Percentiles rank a stretch among this genome's conserved stretches.
phyloP scores from a whole-genome alignment of 1,284 basidiomycete species.

The Naganishia sp. region DNA sequence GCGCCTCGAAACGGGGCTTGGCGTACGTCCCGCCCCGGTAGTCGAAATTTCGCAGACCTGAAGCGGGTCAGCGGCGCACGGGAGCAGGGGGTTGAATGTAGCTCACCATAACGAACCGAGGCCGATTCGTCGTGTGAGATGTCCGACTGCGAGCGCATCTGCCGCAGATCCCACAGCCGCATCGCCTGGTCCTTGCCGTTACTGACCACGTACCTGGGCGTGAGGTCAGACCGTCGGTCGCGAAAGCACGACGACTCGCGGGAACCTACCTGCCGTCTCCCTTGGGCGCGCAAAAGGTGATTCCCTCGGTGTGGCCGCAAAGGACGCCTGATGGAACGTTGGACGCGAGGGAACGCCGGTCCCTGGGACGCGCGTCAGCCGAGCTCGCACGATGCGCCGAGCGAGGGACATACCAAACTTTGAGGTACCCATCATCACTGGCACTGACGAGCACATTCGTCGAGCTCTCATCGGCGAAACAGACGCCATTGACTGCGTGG shows the following conservation, averaged over 20 bases:
- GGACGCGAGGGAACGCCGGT: conserved; percentile 80
- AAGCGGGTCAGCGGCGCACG: too few relatives aligned
- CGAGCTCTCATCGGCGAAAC: conserved; percentile 87
- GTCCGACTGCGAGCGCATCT: conserved; percentile 76
- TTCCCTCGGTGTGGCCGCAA: conserved; percentile 91
- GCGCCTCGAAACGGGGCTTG: conserved; percentile 62
- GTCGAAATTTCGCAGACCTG: conserved; percentile 65
- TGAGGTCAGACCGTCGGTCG: too few relatives aligned
- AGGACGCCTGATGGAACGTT: conserved; percentile 86
- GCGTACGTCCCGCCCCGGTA: conserved; percentile 62
- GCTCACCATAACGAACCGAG: conserved; percentile 57
- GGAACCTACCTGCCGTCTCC: conserved; percentile 65
- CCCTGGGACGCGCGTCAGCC: conserved; percentile 60
- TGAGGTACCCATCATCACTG: conserved; percentile 89
- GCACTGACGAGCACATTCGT: conserved; percentile 93
- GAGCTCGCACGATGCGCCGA: not conserved
- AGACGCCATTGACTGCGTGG: conserved; percentile 79
- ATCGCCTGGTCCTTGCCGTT: conserved; percentile 96
- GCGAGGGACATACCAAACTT: conserved; percentile 73
- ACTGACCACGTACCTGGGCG: conserved; percentile 79
- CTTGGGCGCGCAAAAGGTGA: conserved; percentile 83
- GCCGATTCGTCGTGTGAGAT: conserved; percentile 61
- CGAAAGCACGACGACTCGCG: too few relatives aligned
- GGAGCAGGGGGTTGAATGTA: too few relatives aligned
- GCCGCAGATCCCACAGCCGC: conserved; percentile 90